Evolutionary conservation across 108 stramenopile genomes (phyloP).

Genomic region (Nitzschia sp.): DNA sequence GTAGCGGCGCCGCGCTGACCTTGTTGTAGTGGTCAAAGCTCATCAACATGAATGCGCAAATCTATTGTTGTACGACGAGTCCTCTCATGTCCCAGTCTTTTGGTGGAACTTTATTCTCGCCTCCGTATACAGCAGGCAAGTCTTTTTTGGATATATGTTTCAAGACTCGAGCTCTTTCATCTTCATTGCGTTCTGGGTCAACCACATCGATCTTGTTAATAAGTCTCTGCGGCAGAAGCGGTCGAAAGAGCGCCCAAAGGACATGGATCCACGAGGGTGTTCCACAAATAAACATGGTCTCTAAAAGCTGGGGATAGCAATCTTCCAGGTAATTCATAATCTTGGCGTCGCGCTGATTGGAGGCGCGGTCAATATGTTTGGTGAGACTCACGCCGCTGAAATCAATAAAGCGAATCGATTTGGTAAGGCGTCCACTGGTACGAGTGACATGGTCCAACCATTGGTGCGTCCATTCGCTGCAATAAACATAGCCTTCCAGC

Average conservation of each 20-base stretch:
- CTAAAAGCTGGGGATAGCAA: conserved; percentile 28
- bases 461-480: too few relatives aligned
- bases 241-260: conserved; percentile 2
- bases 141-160: not conserved
- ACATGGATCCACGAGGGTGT: conserved; percentile 1
- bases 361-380: not conserved
- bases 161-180: not conserved
- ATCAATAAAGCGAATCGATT: conserved; percentile 10
- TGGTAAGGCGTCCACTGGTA: conserved; percentile 22
- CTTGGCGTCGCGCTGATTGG: not conserved
- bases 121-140: not conserved
- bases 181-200: not conserved
- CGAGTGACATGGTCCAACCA: conserved; percentile 25
- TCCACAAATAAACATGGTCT: conserved; percentile 10
- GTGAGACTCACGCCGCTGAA: not conserved
- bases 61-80: too few relatives aligned
- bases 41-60: too few relatives aligned
- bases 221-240: conserved; percentile 15
- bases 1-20: too few relatives aligned
- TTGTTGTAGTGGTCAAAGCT: too few relatives aligned
- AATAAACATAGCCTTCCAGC: too few relatives aligned
- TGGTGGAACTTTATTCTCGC: too few relatives aligned
- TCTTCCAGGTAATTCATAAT: not conserved
- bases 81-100: too few relatives aligned
- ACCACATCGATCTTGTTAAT: conserved; percentile 19